A percentile compares a stretch with the other conserved stretches of the same genome.
Evolutionary conservation across 352 stramenopile genomes (phyloP).

Genomic region (Phytopythium boreale): DNA sequence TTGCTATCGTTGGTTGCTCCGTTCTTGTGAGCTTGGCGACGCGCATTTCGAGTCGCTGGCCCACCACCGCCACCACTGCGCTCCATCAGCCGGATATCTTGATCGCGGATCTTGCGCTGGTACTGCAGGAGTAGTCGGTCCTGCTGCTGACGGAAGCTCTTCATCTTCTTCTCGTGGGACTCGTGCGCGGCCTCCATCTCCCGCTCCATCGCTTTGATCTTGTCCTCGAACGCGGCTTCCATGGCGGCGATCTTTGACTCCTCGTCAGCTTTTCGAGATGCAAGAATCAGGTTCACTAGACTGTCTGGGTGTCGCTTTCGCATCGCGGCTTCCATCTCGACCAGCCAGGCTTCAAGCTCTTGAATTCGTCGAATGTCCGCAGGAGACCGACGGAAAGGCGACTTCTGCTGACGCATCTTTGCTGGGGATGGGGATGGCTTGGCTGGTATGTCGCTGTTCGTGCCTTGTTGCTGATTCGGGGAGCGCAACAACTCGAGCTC

Average conservation of each 20-base stretch:
- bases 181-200: slow-evolving; percentile 54
- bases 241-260: slow-evolving; percentile 47
- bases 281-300: slow-evolving; percentile 74
- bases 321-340: slow-evolving; percentile 79
- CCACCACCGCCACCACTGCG: not conserved
- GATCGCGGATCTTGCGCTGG: slow-evolving; percentile 53
- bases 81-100: slow-evolving; percentile 37
- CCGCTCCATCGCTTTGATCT: slow-evolving; percentile 35
- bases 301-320: slow-evolving; percentile 72
- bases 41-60: slow-evolving; percentile 9
- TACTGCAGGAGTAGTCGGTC: slow-evolving; percentile 74
- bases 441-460: not conserved
- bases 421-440: slow-evolving; percentile 2
- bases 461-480: not conserved
- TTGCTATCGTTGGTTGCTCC: slow-evolving; percentile 27
- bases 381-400: slow-evolving; percentile 22
- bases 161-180: slow-evolving; percentile 51
- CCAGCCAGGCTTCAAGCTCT: slow-evolving; percentile 59
- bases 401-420: not conserved
- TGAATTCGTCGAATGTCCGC: slow-evolving; percentile 73
- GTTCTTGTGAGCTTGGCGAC: slow-evolving; percentile 8
- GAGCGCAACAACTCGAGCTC: slow-evolving; percentile 11
- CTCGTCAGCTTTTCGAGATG: slow-evolving; percentile 61
- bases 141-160: slow-evolving; percentile 76
- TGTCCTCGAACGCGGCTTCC: slow-evolving; percentile 28